Conservation (phyloP, 257 asterid species). For the Nicotiana knightiana region DNA sequence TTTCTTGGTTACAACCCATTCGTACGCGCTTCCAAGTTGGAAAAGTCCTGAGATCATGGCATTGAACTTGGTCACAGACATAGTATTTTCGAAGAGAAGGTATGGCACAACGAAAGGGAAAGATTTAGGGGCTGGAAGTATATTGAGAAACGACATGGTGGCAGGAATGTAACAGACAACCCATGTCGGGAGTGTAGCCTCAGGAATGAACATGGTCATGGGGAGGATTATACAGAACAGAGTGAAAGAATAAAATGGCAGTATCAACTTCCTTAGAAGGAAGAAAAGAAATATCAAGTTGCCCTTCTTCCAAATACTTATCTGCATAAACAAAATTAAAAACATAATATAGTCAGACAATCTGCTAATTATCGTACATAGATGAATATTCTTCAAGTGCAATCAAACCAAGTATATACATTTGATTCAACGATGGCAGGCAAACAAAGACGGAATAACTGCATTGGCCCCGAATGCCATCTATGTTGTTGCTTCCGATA, state of each 20-base stretch:
- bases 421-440: constrained; percentile 69
- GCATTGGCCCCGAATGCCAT: constrained; percentile 99
- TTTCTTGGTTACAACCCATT: constrained; percentile 94
- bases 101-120: constrained; percentile 93
- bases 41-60: constrained; percentile 93
- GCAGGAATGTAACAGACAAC: constrained; percentile 83
- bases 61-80: constrained; percentile 94
- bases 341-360: neutral
- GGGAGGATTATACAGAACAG: constrained; percentile 89
- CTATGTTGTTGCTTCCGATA: constrained; percentile 91
- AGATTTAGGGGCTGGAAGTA: constrained; percentile 82
- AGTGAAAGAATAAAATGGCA: constrained; percentile 90
- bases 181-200: constrained; percentile 88
- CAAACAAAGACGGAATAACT: constrained; percentile 85
- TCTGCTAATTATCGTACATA: neutral
- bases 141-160: constrained; percentile 67
- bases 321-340: constrained; percentile 24
- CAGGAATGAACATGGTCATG: constrained; percentile 90
- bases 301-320: constrained; percentile 42
- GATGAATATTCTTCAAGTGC: neutral
- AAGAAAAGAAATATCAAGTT: constrained; percentile 66
- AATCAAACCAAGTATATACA: constrained; percentile 27
- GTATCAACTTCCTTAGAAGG: constrained; percentile 65
- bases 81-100: constrained; percentile 81
- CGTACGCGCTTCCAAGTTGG: constrained; percentile 88